Base-by-base conservation (phyloP, 306 rosid genomes). In the Dryas alaskensis region DNA sequence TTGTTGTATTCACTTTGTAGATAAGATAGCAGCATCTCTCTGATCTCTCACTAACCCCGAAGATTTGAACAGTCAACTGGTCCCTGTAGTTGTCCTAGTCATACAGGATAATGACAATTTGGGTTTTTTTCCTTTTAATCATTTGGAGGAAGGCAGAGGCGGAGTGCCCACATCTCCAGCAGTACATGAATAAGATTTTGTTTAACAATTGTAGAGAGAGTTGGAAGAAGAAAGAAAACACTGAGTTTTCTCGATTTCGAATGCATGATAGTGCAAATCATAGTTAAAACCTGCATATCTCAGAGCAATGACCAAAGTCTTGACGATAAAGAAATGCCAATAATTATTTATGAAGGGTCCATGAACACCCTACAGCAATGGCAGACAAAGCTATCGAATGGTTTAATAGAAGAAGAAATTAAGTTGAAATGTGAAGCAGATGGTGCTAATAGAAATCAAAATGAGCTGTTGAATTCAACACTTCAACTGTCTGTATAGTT, bases 81-180 rank as follows among this genome's bases (percentile, higher is more conserved):
- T 65, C 9, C 2, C 60, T 22, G 61, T 45, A 71, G 16, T 12
- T 51, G 17, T 63, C 73, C 8, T 43, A 4, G 76, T 69, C 43
- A 6, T 55, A 22, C 59, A 47, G n/a, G 22, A 13, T 16, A 4
- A 40, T 11, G 27, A 46, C 50, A 0, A n/a, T 54, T 43, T 12
- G 22, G 39, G 47, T 25, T 58, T 11, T 22, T 11, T 40, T 10
- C 46, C 47, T 44, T 71, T 71, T 25, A 46, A 61, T 60, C 69
- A 40, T n/a, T 62, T 66, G 89, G 84, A 86, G 89, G 80, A 72
- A 75, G 84, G 89, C 69, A 73, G 85, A 72, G 89, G 89, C 80
- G 60, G 61, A 61, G 67, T 75, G 84, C 89, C 87, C 84, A 65
- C 84, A 60, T 82, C 89, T 85, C 82, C 82, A 71, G 2, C 37